phyloP scores from a whole-genome alignment of 2,329 filamentous ascomycete genomes.

The Zalaria sp. region DNA sequence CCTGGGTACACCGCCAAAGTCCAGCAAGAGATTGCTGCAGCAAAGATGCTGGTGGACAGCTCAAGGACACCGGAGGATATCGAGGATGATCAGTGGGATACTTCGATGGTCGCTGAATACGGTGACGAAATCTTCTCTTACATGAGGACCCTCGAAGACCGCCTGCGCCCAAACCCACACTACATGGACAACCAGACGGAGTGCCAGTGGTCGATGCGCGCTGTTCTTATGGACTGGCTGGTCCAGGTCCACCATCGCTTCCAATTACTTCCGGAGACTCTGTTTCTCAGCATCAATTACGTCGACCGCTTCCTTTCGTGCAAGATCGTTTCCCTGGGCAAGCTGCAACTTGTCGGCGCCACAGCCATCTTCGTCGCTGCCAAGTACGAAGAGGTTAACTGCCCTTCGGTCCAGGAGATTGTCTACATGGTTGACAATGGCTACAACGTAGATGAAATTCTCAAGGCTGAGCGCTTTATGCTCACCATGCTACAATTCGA shows the following conservation, averaged over 20 bases:
- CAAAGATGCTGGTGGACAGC: slow-evolving; percentile 51
- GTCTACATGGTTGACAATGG: slow-evolving; percentile 96
- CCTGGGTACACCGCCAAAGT: slow-evolving; percentile 58
- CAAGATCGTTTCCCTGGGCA: slow-evolving; percentile 89
- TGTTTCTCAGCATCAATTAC: slow-evolving; percentile 92
- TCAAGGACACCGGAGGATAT: slow-evolving; percentile 58
- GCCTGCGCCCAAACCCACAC: slow-evolving; percentile 73
- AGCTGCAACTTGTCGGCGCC: slow-evolving; percentile 89
- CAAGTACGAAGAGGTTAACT: slow-evolving; percentile 99
- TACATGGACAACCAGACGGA: slow-evolving; percentile 98
- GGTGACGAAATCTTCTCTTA: slow-evolving; percentile 91
- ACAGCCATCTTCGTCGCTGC: slow-evolving; percentile 92
- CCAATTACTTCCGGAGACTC: slow-evolving; percentile 77
- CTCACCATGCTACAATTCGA: slow-evolving; percentile 91
- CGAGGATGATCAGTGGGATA: slow-evolving; percentile 83
- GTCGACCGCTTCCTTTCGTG: slow-evolving; percentile 90
- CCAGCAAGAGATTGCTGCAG: slow-evolving; percentile 57
- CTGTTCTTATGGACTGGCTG: slow-evolving; percentile 94
- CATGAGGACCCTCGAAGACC: slow-evolving; percentile 75
- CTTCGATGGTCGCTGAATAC: slow-evolving; percentile 96
- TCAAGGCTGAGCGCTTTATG: slow-evolving; percentile 98
- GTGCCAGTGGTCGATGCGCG: slow-evolving; percentile 97
- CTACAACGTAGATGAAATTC: slow-evolving; percentile 79
- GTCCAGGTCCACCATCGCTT: slow-evolving; percentile 93
- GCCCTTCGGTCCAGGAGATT: slow-evolving; percentile 86